Evolutionary conservation across 176 grass and related monocot genomes (phyloP), one percentile per base, ranked within the genome.

Genomic region (Zoysia japonica): DNA sequence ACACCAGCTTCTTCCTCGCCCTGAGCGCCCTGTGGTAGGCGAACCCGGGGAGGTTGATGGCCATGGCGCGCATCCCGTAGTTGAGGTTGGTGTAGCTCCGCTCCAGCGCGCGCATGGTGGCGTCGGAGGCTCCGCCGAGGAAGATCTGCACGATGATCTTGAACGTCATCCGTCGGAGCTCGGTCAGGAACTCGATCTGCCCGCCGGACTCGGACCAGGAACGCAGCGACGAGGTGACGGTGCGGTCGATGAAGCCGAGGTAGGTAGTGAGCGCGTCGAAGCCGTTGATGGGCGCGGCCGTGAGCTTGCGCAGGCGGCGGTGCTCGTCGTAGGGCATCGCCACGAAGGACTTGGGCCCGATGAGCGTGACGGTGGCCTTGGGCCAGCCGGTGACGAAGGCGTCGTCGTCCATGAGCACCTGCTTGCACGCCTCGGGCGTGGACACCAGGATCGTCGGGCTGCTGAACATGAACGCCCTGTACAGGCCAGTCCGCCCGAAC

Each of bases 401-500:
- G 7, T 94, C 86, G 54, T 98, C 92, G 78, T 98, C 88, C 96
- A 98, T 99, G 0, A 99, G 72, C 35, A 99, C 81, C 71, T 88
- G 90, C 66, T 94, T 90, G 86, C 88, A 93, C 4, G 53, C 81
- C 41, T 95, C 92, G 35, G 96, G 64, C 60, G 62, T 88, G 17
- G 82, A 47, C 52, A 86, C 61, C 74, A 95, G 47, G 16, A 99
- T 84, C 67, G 92, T 86, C 40, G 96, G 96, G 85, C 81, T 85
- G 42, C 96, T 91, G 88, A 99, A 99, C 96, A 99, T 99, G 87
- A 85, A 93, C 0, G 89, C n/a, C 19, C 88, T 87, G 90, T 99
- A 99, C 47, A 99, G 62, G 7, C 96, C 96, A 1, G 67, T 84
- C 16, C 79, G 57, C 0, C 92, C 86, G 48, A 89, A 95, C 68